Percentiles rank a stretch among this genome's conserved stretches.
Evolutionary conservation across 2,329 filamentous ascomycete species (phyloP).

Genomic region (Ophiostoma sp.): DNA sequence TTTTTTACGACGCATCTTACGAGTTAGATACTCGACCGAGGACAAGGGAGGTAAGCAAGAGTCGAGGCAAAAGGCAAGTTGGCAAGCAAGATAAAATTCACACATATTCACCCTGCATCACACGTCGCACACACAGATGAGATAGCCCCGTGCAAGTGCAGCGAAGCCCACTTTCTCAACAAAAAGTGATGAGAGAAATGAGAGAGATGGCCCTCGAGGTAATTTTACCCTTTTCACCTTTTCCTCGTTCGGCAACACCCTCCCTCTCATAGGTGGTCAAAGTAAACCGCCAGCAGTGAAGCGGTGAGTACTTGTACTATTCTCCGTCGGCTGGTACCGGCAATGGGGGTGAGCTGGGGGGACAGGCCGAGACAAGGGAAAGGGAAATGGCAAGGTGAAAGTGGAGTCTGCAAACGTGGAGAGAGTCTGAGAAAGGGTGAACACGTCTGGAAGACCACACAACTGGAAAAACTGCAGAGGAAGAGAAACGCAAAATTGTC

Average conservation of each 20-base stretch:
- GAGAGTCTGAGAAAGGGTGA: neutral
- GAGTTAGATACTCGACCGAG: neutral
- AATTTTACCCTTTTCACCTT: neutral
- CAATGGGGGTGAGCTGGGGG: constrained; percentile 8
- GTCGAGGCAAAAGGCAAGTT: too few relatives aligned
- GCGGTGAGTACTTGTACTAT: constrained; percentile 21
- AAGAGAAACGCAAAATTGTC: neutral
- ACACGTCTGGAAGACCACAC: neutral
- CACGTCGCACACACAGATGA: neutral
- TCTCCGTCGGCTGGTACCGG: constrained; percentile 8
- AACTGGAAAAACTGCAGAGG: neutral
- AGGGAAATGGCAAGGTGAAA: constrained; percentile 9
- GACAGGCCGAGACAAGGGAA: neutral
- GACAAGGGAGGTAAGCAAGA: neutral
- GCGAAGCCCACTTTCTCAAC: constrained; percentile 1
- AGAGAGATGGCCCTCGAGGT: neutral
- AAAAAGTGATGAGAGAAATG: constrained; percentile 1
- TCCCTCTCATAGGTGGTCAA: neutral
- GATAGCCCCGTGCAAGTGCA: neutral
- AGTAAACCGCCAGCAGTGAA: neutral
- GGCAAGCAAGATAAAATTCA: neutral
- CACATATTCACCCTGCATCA: neutral
- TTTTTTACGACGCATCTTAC: neutral
- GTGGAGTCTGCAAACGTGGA: constrained; percentile 19
- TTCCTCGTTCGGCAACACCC: neutral